Evolutionary conservation across 306 rosid species (phyloP).

Genomic region (Prosopis cineraria): DNA sequence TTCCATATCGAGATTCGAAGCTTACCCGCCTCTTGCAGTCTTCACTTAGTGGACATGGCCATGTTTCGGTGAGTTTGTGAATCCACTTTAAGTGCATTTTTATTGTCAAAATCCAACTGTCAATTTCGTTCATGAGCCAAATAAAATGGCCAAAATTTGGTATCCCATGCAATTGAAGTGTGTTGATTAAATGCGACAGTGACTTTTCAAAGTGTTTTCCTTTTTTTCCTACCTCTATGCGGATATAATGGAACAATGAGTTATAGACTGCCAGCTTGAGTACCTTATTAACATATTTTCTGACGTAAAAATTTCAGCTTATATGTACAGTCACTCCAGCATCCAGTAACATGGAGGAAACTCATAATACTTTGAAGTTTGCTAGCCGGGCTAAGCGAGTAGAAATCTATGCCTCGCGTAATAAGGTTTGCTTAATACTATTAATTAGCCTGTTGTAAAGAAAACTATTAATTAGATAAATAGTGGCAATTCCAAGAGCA

Average conservation of each 20-base stretch:
- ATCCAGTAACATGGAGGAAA: slow-evolving; percentile 98
- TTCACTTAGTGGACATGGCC: slow-evolving; percentile 94
- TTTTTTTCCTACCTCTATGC: slow-evolving; percentile 13
- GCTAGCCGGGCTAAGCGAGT: slow-evolving; percentile 99
- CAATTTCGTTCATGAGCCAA: not conserved
- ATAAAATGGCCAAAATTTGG: slow-evolving; percentile 16
- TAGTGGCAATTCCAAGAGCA: slow-evolving; percentile 21
- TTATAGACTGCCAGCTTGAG: no score
- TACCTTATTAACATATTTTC: slow-evolving; percentile 28
- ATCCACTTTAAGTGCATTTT: slow-evolving; percentile 19
- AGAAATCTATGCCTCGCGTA: slow-evolving; percentile 94
- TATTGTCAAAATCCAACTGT: slow-evolving; percentile 19
- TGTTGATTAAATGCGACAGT: slow-evolving; percentile 9
- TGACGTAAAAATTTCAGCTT: slow-evolving; percentile 63
- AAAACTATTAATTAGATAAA: slow-evolving; percentile 21
- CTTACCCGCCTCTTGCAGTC: slow-evolving; percentile 98
- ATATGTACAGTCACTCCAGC: slow-evolving; percentile 99
- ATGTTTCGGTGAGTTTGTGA: slow-evolving; percentile 85
- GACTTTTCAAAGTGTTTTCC: slow-evolving; percentile 10
- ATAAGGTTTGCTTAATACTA: slow-evolving; percentile 64
- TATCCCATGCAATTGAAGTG: slow-evolving; percentile 5
- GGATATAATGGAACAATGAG: not conserved
- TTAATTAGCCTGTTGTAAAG: no score
- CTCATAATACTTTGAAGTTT: slow-evolving; percentile 98
- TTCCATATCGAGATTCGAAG: slow-evolving; percentile 98